A percentile compares a stretch with the other conserved stretches of the same genome.
Evolutionary conservation across 2,329 filamentous ascomycete genomes (phyloP).

Genomic region (Microdochium bolleyi): DNA sequence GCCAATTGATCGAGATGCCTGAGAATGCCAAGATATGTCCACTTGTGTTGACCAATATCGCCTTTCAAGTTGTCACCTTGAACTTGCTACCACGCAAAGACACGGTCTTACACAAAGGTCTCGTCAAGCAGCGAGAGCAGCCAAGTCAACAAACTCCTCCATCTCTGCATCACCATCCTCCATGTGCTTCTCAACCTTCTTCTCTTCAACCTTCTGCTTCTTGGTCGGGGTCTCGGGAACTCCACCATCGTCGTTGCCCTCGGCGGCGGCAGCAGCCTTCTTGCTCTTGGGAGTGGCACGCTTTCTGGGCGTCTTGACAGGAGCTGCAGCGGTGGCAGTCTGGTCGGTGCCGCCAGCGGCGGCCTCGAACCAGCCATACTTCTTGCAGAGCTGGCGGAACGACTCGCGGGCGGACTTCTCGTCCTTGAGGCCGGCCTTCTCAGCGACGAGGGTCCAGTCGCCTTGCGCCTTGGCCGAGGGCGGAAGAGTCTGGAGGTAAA

Average conservation of each 20-base stretch:
- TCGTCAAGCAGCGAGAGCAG: not conserved
- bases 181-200: slow-evolving; percentile 6
- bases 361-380: slow-evolving; percentile 1
- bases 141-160: slow-evolving; percentile 4
- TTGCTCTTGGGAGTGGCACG: slow-evolving; percentile 3
- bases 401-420: not conserved
- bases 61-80: too few species aligned
- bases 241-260: not conserved
- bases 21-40: too few species aligned
- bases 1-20: too few species aligned
- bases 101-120: too few species aligned
- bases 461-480: slow-evolving; percentile 33
- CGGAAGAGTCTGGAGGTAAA: slow-evolving; percentile 37
- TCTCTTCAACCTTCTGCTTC: slow-evolving; percentile 8
- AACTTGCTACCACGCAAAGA: too few species aligned
- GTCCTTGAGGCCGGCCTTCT: not conserved
- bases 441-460: slow-evolving; percentile 27
- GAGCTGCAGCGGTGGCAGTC: not conserved
- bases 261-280: slow-evolving; percentile 2
- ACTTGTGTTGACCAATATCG: too few species aligned
- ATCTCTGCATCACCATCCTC: slow-evolving; percentile 6
- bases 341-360: not conserved
- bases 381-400: slow-evolving; percentile 2
- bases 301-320: slow-evolving; percentile 3
- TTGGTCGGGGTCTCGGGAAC: slow-evolving; percentile 8